phyloP scores from a whole-genome alignment of 805 yeast species.

The Hermanozyma aechmeae region DNA sequence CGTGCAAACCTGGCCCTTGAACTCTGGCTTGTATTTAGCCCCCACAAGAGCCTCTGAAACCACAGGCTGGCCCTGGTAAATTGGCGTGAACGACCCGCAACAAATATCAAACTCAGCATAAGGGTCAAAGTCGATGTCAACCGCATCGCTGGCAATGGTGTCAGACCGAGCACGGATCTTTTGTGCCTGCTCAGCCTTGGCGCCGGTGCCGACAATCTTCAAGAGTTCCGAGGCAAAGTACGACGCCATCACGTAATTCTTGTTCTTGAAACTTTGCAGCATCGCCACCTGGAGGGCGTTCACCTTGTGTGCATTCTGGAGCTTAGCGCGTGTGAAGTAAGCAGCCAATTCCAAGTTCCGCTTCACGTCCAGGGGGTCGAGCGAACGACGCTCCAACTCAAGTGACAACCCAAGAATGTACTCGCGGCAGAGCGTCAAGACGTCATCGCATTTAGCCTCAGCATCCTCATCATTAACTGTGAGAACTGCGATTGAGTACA shows the following conservation, averaged over 20 bases:
- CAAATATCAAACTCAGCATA: slow-evolving; percentile 87
- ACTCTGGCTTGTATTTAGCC: slow-evolving; percentile 70
- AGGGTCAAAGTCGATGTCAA: slow-evolving; percentile 88
- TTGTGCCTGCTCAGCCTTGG: slow-evolving; percentile 82
- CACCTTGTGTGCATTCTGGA: slow-evolving; percentile 74
- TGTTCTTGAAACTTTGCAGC: slow-evolving; percentile 82
- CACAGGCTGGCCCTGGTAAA: slow-evolving; percentile 63
- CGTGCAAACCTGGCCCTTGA: slow-evolving; percentile 70
- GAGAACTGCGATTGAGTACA: slow-evolving; percentile 64
- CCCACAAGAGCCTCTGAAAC: slow-evolving; percentile 82
- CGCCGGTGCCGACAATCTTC: slow-evolving; percentile 58
- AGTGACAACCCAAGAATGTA: slow-evolving; percentile 88
- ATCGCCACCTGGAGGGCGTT: slow-evolving; percentile 93
- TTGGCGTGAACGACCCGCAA: slow-evolving; percentile 80
- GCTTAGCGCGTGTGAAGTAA: slow-evolving; percentile 78
- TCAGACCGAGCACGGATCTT: slow-evolving; percentile 79
- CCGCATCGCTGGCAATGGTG: slow-evolving; percentile 70
- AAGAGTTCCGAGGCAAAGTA: slow-evolving; percentile 82
- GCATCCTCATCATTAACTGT: slow-evolving; percentile 69
- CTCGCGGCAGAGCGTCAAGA: slow-evolving; percentile 70
- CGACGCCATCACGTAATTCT: slow-evolving; percentile 82
- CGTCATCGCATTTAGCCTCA: slow-evolving; percentile 63
- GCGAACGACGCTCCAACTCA: slow-evolving; percentile 78
- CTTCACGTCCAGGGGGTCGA: slow-evolving; percentile 62
- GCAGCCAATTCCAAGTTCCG: slow-evolving; percentile 94